Evolutionary conservation across 2,329 filamentous ascomycete genomes (phyloP), one percentile per base, ranked within the genome.

Genomic region (Microcyclospora pomicola): DNA sequence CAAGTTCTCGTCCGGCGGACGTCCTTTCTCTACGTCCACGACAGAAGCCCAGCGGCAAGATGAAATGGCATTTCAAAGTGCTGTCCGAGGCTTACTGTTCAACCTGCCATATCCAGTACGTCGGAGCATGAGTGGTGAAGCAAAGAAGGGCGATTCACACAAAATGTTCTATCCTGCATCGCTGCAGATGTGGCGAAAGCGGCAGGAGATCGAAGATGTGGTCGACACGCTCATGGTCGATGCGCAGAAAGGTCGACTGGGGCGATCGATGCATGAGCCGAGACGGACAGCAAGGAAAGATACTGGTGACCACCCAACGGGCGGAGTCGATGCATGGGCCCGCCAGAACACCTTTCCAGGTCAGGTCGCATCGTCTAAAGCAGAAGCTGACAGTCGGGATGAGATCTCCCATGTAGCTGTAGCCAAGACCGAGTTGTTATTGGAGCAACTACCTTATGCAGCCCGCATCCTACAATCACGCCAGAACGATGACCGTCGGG

Each of bases 111-210:
- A 74, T 49, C 88, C 88, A 0, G 91, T 98, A 9, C 88, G 83
- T 56, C 72, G 68, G 57, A 58, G 51, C 49, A 50, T 63, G 52
- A 44, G 55, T 42, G 50, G 49, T 19, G 60, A 59, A 4, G 33
- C 24, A 43, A 50, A 40, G 33, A 48, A 41, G 14, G 45, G 41
- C 7, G 82, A 86, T 51, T 73, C 81, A 0, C 80, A 78, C 62
- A 87, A 82, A 53, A 94, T 98, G 83, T 92, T 87, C 49, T 98
- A 91, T 53, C 91, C 91, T 0, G 77, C 77, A 0, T 85, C 81
- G 39, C 64, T 93, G 31, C 85, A 85, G 49, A 60, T 95, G 9
- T 94, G 87, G 85, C 73, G 80, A 42, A 72, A 77, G 39, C 80
- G 75, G 45, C 87, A 96, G 55, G 87, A 95, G 55, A 69, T 88